Conservation (phyloP, 352 stramenopile genomes). For the Globisporangium emineosum region DNA sequence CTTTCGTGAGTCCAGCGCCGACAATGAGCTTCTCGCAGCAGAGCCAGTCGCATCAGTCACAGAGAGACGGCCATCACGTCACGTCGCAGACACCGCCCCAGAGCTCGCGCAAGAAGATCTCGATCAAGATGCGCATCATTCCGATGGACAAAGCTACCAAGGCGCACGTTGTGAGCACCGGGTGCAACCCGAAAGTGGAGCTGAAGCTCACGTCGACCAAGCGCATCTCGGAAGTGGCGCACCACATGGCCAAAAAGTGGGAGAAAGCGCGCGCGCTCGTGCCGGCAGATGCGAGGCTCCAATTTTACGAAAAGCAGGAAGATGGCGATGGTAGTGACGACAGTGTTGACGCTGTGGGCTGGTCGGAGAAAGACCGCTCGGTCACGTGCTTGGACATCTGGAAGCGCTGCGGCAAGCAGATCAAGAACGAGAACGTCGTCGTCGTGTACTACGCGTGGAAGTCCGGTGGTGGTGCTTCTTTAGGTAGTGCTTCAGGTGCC, state of each 20-base stretch:
- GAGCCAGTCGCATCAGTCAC: background rate
- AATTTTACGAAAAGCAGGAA: slow-evolving; percentile 54
- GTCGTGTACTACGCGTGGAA: slow-evolving; percentile 68
- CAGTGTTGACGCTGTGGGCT: slow-evolving; percentile 15
- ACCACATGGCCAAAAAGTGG: slow-evolving; percentile 81
- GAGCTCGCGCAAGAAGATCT: slow-evolving; percentile 66
- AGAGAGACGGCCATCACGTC: slow-evolving; percentile 8
- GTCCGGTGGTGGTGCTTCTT: background rate
- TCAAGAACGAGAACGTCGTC: slow-evolving; percentile 64
- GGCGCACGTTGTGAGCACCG: slow-evolving; percentile 34
- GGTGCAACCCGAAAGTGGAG: slow-evolving; percentile 75
- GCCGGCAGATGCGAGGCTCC: slow-evolving; percentile 25
- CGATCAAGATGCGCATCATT: slow-evolving; percentile 83
- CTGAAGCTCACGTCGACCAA: slow-evolving; percentile 79
- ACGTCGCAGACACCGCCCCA: slow-evolving; percentile 50
- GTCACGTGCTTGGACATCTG: slow-evolving; percentile 75
- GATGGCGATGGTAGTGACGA: background rate
- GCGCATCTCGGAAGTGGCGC: slow-evolving; percentile 69
- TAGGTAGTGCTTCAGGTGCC: background rate
- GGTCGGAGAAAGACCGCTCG: slow-evolving; percentile 38
- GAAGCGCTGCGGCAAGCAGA: slow-evolving; percentile 58
- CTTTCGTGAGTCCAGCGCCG: slow-evolving; percentile 37
- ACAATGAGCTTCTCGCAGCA: slow-evolving; percentile 10
- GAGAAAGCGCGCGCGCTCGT: slow-evolving; percentile 37
- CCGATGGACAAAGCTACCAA: slow-evolving; percentile 65